Conservation (phyloP, 2,329 filamentous ascomycete genomes). For the Pseudocercospora musae region DNA sequence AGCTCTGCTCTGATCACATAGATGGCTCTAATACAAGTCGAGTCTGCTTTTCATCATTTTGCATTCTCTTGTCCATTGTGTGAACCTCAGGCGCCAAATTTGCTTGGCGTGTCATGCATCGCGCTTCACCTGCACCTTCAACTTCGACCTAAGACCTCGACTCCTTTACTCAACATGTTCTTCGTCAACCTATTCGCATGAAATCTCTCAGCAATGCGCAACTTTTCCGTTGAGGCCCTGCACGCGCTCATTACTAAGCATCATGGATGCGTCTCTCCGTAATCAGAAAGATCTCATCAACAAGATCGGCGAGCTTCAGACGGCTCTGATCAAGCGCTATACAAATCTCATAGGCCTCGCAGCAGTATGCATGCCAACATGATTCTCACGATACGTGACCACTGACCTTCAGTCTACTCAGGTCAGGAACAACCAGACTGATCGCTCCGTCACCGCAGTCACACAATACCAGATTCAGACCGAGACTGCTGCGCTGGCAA, state of each 20-base stretch:
- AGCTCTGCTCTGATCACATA: slow-evolving; percentile 3
- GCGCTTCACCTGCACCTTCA: background rate
- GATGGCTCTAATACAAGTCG: background rate
- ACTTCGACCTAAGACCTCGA: background rate
- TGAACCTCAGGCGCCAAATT: background rate
- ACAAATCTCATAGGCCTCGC: slow-evolving; percentile 55
- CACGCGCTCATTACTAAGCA: background rate
- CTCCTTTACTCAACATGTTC: background rate
- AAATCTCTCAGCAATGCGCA: background rate
- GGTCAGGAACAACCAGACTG: slow-evolving; percentile 45
- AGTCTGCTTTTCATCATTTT: background rate
- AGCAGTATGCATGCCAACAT: slow-evolving; percentile 38
- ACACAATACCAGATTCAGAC: slow-evolving; percentile 58
- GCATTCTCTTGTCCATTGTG: background rate
- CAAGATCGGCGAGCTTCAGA: slow-evolving; percentile 40
- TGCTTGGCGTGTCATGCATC: background rate
- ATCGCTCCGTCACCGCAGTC: slow-evolving; percentile 55
- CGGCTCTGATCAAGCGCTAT: slow-evolving; percentile 50
- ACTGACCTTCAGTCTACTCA: slow-evolving; percentile 25
- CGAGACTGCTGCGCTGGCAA: slow-evolving; percentile 57
- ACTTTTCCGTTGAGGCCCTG: background rate
- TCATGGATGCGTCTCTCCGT: slow-evolving; percentile 42
- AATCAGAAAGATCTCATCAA: slow-evolving; percentile 43
- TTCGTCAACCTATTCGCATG: background rate
- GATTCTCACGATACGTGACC: background rate